Percentiles rank a stretch among this genome's conserved stretches.
Conservation (phyloP, 129 eudicot genomes). For the Deinandra increscens region DNA sequence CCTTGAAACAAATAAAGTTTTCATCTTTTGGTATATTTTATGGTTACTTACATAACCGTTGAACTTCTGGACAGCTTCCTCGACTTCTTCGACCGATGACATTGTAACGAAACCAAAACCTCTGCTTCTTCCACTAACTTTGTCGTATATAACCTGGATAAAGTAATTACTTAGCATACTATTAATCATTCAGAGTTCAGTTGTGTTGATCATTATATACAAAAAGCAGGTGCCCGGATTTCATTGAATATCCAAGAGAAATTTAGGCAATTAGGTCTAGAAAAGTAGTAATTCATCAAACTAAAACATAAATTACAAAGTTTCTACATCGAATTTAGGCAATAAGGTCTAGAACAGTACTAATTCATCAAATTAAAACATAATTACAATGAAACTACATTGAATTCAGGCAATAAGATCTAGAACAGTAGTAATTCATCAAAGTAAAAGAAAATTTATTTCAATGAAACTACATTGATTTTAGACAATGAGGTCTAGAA, state of each 20-base stretch:
- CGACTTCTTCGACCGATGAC: conserved; percentile 59
- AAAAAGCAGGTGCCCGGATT: background rate
- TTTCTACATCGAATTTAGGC: too few species aligned
- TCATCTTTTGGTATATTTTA: background rate
- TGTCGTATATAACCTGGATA: conserved; percentile 60
- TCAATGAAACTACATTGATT: too few species aligned
- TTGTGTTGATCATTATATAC: too few species aligned
- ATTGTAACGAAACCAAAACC: conserved; percentile 81
- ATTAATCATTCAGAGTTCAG: too few species aligned
- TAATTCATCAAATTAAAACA: background rate
- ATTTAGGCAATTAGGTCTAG: background rate
- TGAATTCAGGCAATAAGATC: too few species aligned
- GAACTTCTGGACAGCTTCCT: conserved; percentile 60
- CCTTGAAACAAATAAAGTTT: background rate
- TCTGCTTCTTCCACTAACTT: conserved; percentile 66
- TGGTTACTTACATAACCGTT: conserved; percentile 66
- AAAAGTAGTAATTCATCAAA: background rate
- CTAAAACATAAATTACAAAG: background rate
- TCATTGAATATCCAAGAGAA: background rate
- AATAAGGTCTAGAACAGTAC: too few species aligned
- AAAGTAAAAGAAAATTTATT: too few species aligned
- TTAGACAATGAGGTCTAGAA: too few species aligned
- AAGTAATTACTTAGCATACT: background rate
- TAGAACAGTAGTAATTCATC: too few species aligned
- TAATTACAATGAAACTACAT: background rate